Evolutionary conservation across 371 early-diverging fungal genomes (phyloP), one percentile per base, ranked within the genome.

Genomic region (Batrachochytrium dendrobatidis): DNA sequence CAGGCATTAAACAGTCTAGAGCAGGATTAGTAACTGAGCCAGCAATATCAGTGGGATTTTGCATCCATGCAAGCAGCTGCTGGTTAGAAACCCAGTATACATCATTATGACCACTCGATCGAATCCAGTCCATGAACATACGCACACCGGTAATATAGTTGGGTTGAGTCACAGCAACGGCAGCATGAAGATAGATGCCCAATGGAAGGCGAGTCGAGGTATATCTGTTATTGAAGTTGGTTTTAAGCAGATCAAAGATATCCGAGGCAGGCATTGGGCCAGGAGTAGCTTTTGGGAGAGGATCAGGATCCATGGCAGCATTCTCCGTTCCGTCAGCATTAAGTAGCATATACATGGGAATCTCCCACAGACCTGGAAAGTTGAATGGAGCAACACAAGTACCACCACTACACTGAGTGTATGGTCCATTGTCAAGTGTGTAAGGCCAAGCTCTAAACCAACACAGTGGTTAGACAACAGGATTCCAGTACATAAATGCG

Each of bases 141-240:
- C 51, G 51, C 8, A 51, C 28, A n/a, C 51, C 51, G 3, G 64
- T 83, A 83, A 5, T 53, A 53, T 59, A 81, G 71, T 26, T 72
- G 53, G 32, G 75, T 76, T 29, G 74, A 67, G 46, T 68, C 72
- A 26, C 70, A 76, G 51, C 83, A 64, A 77, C 80, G 33, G 78
- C 71, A n/a, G 79, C 43, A 25, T 59, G 55, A 72, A 70, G 69
- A 43, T 80, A 82, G 39, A 80, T 76, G 61, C 86, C 86, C 53
- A 86, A 85, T 1, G 86, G 86, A 32, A 73, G 69, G 53, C 84
- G 79, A 46, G 74, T 79, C 26, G 80, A 77, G 48, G 72, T 75
- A 67, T 81, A 82, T 56, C 83, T 85, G 52, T 79, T 66, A n/a
- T 6, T 6, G 52, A 59, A 59, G 52, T 59, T 59, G 33, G 2